Percentiles rank a stretch among this genome's conserved stretches.
These are phyloP conservation scores for Thelonectria olida DNA, from an alignment of 2,329 filamentous ascomycete genomes.

Conservation along the genomic window DNA sequence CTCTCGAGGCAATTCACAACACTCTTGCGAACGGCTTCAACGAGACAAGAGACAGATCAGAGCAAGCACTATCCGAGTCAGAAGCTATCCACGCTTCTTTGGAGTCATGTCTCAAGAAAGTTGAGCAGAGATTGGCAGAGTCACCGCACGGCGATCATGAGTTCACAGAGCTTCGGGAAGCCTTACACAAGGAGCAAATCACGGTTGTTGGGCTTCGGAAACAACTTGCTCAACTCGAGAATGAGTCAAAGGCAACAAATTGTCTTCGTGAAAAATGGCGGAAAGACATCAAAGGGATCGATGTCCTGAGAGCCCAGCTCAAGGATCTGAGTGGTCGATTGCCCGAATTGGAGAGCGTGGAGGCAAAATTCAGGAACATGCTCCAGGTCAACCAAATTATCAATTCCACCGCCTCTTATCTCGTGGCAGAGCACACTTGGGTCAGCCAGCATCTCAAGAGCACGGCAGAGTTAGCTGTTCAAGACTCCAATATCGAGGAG, in stretches of 20 bases:
- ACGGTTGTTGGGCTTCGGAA: constrained; percentile 22
- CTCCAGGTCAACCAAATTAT: constrained; percentile 40
- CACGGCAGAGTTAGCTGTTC: neutral
- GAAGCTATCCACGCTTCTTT: constrained; percentile 24
- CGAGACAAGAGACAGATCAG: constrained; percentile 30
- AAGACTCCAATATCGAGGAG: neutral
- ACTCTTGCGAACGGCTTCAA: constrained; percentile 36
- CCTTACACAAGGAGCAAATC: constrained; percentile 23
- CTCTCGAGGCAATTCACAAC: constrained; percentile 30
- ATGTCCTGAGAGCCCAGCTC: constrained; percentile 36
- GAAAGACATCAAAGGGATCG: constrained; percentile 41
- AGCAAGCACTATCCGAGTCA: constrained; percentile 26
- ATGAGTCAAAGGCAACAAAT: constrained; percentile 26
- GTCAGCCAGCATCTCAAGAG: constrained; percentile 35
- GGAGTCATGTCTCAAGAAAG: constrained; percentile 32
- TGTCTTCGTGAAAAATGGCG: constrained; percentile 39
- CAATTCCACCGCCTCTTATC: constrained; percentile 41
- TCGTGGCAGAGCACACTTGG: constrained; percentile 43
- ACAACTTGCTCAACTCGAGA: constrained; percentile 35
- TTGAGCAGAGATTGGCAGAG: constrained; percentile 27
- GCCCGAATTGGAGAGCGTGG: constrained; percentile 37
- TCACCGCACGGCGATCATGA: neutral
- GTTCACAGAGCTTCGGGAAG: constrained; percentile 13
- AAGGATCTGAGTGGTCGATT: constrained; percentile 34
- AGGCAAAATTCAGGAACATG: constrained; percentile 39